These are phyloP conservation scores for Hypoxylon sp. DNA, from an alignment of 2,329 filamentous ascomycete genomes.

Conservation along the genomic window DNA sequence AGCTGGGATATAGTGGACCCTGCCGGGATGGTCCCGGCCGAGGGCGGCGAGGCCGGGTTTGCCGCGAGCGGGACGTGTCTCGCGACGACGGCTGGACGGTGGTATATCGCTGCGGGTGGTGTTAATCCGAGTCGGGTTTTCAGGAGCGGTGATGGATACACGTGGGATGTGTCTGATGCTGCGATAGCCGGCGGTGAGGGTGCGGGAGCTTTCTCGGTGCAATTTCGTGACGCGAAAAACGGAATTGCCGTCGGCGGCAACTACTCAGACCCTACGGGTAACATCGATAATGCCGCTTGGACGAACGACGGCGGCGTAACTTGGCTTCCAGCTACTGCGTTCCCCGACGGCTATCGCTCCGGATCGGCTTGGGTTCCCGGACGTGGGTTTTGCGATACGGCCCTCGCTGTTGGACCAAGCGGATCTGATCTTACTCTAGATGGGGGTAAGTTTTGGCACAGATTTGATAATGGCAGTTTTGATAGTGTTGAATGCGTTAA, in stretches of 20 bases:
- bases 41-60: constrained; percentile 49
- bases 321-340: constrained; percentile 45
- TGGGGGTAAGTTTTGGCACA: constrained; percentile 47
- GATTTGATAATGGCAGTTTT: constrained; percentile 49
- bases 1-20: constrained; percentile 47
- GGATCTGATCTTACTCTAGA: constrained; percentile 51
- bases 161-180: constrained; percentile 47
- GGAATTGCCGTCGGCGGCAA: constrained; percentile 52
- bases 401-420: constrained; percentile 51
- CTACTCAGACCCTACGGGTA: constrained; percentile 43
- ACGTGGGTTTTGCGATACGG: constrained; percentile 39
- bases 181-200: constrained; percentile 46
- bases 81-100: constrained; percentile 44
- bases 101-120: constrained; percentile 49
- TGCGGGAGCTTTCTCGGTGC: constrained; percentile 51
- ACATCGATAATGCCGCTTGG: constrained; percentile 46
- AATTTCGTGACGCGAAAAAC: constrained; percentile 45
- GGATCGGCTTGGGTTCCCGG: constrained; percentile 49
- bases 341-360: constrained; percentile 51
- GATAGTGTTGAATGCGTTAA: constrained; percentile 50
- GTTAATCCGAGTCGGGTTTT: constrained; percentile 49
- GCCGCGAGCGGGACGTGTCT: constrained; percentile 53
- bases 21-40: constrained; percentile 44
- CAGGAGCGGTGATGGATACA: constrained; percentile 44
- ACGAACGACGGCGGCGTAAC: constrained; percentile 49